Evolutionary conservation across 1,139 yeast genomes (phyloP).

Genomic region (Sugiyamaella grinbergsii): DNA sequence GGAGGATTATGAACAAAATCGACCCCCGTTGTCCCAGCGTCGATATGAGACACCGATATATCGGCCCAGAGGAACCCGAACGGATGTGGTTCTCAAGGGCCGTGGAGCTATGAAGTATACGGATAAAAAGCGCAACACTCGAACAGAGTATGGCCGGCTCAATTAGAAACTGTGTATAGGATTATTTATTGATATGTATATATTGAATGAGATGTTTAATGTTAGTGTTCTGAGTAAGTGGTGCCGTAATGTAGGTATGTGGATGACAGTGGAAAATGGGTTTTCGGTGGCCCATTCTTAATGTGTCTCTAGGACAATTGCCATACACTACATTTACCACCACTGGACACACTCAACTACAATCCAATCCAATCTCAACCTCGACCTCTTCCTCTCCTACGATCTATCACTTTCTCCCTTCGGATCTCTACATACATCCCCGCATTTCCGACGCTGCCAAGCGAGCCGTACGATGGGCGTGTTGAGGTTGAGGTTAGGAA

Average conservation of each 20-base stretch:
- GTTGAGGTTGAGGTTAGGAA: constrained; percentile 2
- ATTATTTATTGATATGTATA: constrained; percentile 5
- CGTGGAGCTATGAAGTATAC: constrained; percentile 38
- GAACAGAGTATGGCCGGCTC: constrained; percentile 6
- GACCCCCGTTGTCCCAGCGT: background rate
- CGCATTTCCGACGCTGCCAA: background rate
- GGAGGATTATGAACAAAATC: background rate
- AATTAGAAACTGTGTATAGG: background rate
- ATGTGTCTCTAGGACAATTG: too few relatives aligned
- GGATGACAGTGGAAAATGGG: too few relatives aligned
- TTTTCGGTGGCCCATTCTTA: too few relatives aligned
- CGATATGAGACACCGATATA: constrained; percentile 1
- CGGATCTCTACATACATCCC: background rate
- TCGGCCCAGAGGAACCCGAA: background rate
- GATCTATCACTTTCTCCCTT: too few relatives aligned
- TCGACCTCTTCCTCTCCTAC: too few relatives aligned
- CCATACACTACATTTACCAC: too few relatives aligned
- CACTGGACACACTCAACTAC: too few relatives aligned
- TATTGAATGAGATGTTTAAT: background rate
- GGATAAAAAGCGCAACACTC: constrained; percentile 25
- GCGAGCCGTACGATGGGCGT: constrained; percentile 3
- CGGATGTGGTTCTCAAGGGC: constrained; percentile 34
- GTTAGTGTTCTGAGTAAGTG: background rate
- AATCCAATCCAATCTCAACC: too few relatives aligned
- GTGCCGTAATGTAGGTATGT: too few relatives aligned